A percentile compares a stretch with the other conserved stretches of the same genome.
Evolutionary conservation across 192 early-diverging fungal genomes (phyloP).

Genomic region (Coemansia sp.): DNA sequence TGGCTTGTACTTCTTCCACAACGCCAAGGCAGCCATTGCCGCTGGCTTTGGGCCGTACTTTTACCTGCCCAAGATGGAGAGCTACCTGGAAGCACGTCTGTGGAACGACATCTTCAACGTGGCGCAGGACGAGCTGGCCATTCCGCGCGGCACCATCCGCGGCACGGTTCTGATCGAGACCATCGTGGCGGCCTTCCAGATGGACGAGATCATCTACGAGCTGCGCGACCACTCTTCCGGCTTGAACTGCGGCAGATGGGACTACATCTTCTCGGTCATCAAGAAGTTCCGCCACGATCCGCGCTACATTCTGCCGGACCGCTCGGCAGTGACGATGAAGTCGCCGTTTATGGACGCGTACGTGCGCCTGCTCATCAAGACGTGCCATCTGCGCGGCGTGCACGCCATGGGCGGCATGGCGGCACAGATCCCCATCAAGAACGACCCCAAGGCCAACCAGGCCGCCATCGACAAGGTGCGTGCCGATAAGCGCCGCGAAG

Average conservation of each 20-base stretch:
- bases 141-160: constrained; percentile 95
- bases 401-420: constrained; percentile 99
- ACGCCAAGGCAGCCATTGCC: constrained; percentile 77
- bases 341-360: constrained; percentile 98
- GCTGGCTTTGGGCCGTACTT: constrained; percentile 96
- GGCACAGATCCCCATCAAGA: constrained; percentile 98
- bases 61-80: constrained; percentile 99
- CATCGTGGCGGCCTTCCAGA: constrained; percentile 94
- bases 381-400: constrained; percentile 96
- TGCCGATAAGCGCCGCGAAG: constrained; percentile 94
- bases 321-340: constrained; percentile 89
- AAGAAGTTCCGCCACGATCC: constrained; percentile 93
- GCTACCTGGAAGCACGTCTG: constrained; percentile 93
- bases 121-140: constrained; percentile 82
- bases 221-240: constrained; percentile 97
- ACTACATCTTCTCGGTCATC: constrained; percentile 99
- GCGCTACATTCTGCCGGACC: constrained; percentile 85
- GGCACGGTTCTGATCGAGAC: constrained; percentile 97
- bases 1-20: constrained; percentile 98
- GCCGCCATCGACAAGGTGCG: constrained; percentile 91
- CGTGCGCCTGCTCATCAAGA: constrained; percentile 95
- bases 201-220: constrained; percentile 99
- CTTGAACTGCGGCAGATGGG: constrained; percentile 99
- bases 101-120: constrained; percentile 99
- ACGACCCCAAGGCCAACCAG: constrained; percentile 84